A percentile compares a stretch with the other conserved stretches of the same genome.
Conservation (phyloP, 257 asterid genomes). For the Solanum appendiculatum region DNA sequence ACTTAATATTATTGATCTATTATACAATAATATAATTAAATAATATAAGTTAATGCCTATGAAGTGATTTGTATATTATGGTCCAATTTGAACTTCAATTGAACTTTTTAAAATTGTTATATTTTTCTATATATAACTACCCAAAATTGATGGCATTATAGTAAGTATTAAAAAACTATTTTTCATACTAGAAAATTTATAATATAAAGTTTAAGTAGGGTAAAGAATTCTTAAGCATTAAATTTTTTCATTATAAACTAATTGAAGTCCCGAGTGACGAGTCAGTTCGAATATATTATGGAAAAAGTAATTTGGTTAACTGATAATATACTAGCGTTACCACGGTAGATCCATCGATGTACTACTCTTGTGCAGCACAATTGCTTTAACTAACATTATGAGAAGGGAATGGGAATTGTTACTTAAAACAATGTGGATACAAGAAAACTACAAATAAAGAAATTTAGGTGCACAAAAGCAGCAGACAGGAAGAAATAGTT, state of each 20-base stretch:
- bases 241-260: not conserved
- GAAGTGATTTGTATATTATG: no score
- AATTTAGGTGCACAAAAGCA: not conserved
- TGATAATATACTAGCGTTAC: not conserved
- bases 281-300: not conserved
- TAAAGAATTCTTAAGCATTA: not conserved
- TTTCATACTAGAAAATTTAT: not conserved
- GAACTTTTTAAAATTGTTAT: no score
- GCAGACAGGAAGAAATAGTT: not conserved
- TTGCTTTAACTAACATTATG: not conserved
- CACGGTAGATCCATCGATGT: not conserved
- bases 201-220: not conserved
- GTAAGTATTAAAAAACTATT: no score
- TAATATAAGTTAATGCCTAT: no score
- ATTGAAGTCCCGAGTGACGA: not conserved
- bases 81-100: no score
- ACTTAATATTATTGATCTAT: no score
- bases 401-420: not conserved
- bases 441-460: not conserved
- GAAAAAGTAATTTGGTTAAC: not conserved
- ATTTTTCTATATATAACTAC: no score
- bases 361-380: not conserved
- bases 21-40: no score
- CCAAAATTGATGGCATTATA: not conserved
- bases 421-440: not conserved